Conservation (phyloP, 805 yeast genomes). For the Grigorovia transvaalensis region DNA sequence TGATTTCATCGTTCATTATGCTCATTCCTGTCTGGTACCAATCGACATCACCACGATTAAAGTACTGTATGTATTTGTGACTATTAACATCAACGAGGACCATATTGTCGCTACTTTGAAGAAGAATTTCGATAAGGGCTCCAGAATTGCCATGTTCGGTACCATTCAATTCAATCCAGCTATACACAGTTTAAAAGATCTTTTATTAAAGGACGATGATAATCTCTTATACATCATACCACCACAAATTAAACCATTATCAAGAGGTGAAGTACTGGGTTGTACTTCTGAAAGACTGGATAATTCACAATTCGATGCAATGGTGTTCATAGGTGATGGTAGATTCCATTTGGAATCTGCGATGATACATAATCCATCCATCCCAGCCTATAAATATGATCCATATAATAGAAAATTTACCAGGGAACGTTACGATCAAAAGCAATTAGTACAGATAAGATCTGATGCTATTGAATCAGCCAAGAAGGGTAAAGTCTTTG, state of each 20-base stretch:
- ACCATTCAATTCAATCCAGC: slow-evolving; percentile 97
- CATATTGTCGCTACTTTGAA: slow-evolving; percentile 72
- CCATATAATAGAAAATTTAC: slow-evolving; percentile 92
- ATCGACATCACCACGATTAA: slow-evolving; percentile 84
- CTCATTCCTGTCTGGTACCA: slow-evolving; percentile 94
- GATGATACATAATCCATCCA: slow-evolving; percentile 91
- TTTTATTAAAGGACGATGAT: slow-evolving; percentile 39
- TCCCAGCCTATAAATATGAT: slow-evolving; percentile 89
- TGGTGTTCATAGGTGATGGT: slow-evolving; percentile 93
- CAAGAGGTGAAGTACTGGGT: slow-evolving; percentile 93
- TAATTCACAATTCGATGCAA: slow-evolving; percentile 54
- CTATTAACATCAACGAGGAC: slow-evolving; percentile 75
- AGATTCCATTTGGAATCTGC: slow-evolving; percentile 91
- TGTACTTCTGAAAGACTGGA: slow-evolving; percentile 85
- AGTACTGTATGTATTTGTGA: slow-evolving; percentile 90
- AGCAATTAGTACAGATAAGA: slow-evolving; percentile 66
- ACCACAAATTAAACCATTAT: slow-evolving; percentile 86
- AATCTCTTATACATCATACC: slow-evolving; percentile 53
- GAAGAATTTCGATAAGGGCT: slow-evolving; percentile 54
- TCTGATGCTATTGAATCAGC: slow-evolving; percentile 65
- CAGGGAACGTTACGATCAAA: slow-evolving; percentile 76
- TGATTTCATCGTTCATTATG: slow-evolving; percentile 91
- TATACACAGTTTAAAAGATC: slow-evolving; percentile 63
- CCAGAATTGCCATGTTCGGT: slow-evolving; percentile 76
- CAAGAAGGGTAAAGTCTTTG: slow-evolving; percentile 49